Conservation (phyloP, 106 monocot genomes). For the Xerophyta viscosa region DNA sequence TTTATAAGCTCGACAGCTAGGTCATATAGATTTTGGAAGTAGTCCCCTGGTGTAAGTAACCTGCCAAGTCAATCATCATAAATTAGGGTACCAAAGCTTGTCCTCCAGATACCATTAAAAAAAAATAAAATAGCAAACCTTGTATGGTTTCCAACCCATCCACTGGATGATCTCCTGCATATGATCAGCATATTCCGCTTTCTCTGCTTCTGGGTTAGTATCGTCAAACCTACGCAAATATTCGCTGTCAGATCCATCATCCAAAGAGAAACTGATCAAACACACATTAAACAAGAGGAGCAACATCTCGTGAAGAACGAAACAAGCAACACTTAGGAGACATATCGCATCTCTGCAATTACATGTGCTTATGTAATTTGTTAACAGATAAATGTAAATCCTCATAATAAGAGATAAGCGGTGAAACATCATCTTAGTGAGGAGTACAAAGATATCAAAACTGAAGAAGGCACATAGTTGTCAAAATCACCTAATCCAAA, state of each 20-base stretch:
- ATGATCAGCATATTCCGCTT: slow-evolving; percentile 89
- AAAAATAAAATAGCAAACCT: slow-evolving; percentile 26
- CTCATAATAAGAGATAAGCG: too few species aligned
- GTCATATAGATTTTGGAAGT: slow-evolving; percentile 81
- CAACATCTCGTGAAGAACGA: neutral
- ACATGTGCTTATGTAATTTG: too few species aligned
- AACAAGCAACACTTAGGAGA: neutral
- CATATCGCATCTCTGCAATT: too few species aligned
- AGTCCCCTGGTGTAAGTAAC: slow-evolving; percentile 90
- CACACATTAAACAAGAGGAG: neutral
- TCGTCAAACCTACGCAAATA: slow-evolving; percentile 75
- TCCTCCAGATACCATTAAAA: neutral
- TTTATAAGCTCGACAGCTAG: slow-evolving; percentile 77
- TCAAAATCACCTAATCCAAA: too few species aligned
- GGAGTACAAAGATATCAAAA: too few species aligned
- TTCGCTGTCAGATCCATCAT: too few species aligned
- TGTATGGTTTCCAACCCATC: slow-evolving; percentile 96
- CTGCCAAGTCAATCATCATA: slow-evolving; percentile 25
- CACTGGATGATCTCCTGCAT: slow-evolving; percentile 91
- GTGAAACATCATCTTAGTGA: too few species aligned
- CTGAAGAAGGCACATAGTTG: too few species aligned
- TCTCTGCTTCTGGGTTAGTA: slow-evolving; percentile 98
- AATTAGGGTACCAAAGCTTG: too few species aligned
- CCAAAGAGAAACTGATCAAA: neutral
- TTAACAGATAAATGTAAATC: too few species aligned